Evolutionary conservation across 2,329 filamentous ascomycete genomes (phyloP), one percentile per base, ranked within the genome.

Genomic region (Fonsecaea multimorphosa): DNA sequence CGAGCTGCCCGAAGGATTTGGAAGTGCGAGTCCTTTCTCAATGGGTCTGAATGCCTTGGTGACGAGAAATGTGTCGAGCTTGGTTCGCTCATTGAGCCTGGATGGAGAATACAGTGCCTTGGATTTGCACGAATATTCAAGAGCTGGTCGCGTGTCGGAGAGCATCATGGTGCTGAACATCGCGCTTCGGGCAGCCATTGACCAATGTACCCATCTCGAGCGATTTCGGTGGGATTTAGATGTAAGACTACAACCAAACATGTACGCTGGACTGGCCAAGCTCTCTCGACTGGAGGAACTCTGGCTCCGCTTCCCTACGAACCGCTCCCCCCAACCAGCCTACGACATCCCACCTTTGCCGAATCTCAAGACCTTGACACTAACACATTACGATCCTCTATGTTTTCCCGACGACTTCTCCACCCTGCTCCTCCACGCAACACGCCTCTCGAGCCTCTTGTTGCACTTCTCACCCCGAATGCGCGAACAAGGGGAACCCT

Each of bases 321-420:
- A 78, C 64, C 82, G 86, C 52, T 80, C 84, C 65, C 86, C 86
- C 8, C 81, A 86, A 38, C 86, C 87, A 1, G 84, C 83, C 5
- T 80, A 81, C 40, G 75, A 84, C 3, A 81, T 88, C 46, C 86
- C 86, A 1, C 78, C 85, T 0, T 81, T 89, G 71, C 83, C 84
- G 7, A 85, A 83, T 68, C 77, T 89, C 27, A 78, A 77, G 36
- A 78, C 77, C 3, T 77, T 89, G 38, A 82, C 83, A 59, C 79
- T 86, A 31, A 84, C 84, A 65, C 82, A 88, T 68, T 86, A 88
- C 59, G 87, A 89, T 63, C 87, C 87, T 0, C 78, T 89, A 9
- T 89, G 86, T 75, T 87, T 87, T 70, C 85, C 85, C 0, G 87
- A 89, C 74, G 86, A 88, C 70, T 82, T 89, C 8, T 85, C 85